phyloP scores from a whole-genome alignment of 352 stramenopile genomes.

The Globisporangium heterothallicum region DNA sequence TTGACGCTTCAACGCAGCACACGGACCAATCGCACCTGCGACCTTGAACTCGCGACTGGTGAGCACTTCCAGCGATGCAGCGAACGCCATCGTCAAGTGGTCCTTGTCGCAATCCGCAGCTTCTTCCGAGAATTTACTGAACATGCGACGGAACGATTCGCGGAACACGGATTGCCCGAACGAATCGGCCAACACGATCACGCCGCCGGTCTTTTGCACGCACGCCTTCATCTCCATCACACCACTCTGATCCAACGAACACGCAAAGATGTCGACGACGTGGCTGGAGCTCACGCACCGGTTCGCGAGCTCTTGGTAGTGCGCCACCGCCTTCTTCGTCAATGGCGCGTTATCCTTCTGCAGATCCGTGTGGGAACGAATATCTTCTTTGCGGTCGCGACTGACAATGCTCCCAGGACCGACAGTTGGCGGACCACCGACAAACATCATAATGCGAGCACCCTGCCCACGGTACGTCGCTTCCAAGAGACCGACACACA shows the following conservation, averaged over 20 bases:
- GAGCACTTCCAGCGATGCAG: constrained; percentile 94
- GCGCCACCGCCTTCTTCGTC: constrained; percentile 92
- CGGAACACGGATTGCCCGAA: constrained; percentile 99
- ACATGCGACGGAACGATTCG: constrained; percentile 97
- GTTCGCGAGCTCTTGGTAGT: constrained; percentile 95
- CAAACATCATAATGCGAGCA: constrained; percentile 98
- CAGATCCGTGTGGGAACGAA: constrained; percentile 95
- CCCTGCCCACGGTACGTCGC: constrained; percentile 93
- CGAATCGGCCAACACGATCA: constrained; percentile 98
- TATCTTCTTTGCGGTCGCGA: constrained; percentile 95
- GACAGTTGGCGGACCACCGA: constrained; percentile 94
- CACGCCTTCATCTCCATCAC: constrained; percentile 98
- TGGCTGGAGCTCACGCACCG: constrained; percentile 90
- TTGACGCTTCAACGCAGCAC: constrained; percentile 94
- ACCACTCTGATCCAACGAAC: constrained; percentile 95
- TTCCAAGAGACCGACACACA: constrained; percentile 96
- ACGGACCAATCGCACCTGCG: constrained; percentile 95
- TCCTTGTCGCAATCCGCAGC: constrained; percentile 93
- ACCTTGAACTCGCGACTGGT: constrained; percentile 99
- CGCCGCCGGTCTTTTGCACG: constrained; percentile 97
- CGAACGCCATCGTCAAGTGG: constrained; percentile 95
- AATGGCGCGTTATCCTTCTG: constrained; percentile 93
- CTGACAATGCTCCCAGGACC: constrained; percentile 95
- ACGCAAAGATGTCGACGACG: constrained; percentile 99
- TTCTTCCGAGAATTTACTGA: constrained; percentile 94